Evolutionary conservation across 208 protist species (phyloP).

Genomic region (Balamuthia mandrillaris): DNA sequence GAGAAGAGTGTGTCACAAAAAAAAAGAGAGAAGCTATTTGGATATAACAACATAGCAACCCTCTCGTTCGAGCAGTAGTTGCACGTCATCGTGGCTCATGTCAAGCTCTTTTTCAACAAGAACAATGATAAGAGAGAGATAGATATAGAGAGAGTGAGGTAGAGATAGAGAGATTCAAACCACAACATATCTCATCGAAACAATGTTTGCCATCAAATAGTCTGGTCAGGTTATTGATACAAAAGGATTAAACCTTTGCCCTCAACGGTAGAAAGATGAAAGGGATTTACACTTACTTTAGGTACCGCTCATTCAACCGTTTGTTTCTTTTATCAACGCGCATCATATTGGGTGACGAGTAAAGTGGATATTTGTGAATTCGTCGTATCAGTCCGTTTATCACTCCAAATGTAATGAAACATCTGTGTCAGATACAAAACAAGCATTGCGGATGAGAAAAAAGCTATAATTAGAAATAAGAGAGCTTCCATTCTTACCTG

Average conservation of each 20-base stretch:
- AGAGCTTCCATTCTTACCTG: not conserved
- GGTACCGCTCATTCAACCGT: not conserved
- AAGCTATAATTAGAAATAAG: not conserved
- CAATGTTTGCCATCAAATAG: slow-evolving; percentile 21
- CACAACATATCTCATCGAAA: slow-evolving; percentile 31
- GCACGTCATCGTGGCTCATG: too few species aligned
- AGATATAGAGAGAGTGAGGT: too few species aligned
- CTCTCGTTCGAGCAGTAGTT: too few species aligned
- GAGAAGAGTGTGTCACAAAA: too few species aligned
- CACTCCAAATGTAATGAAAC: slow-evolving; percentile 21
- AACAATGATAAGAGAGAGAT: too few species aligned
- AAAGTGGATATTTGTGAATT: slow-evolving; percentile 36
- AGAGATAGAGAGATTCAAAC: too few species aligned
- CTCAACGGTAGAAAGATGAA: not conserved
- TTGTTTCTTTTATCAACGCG: not conserved
- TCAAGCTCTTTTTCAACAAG: too few species aligned
- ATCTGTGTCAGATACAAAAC: not conserved
- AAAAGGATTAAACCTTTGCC: not conserved
- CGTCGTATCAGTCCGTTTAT: slow-evolving; percentile 31
- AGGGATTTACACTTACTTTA: not conserved
- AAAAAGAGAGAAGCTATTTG: too few species aligned
- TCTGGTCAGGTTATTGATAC: not conserved
- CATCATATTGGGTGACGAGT: slow-evolving; percentile 9
- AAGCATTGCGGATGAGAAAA: not conserved
- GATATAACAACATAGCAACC: too few species aligned